These are phyloP conservation scores for Yamadazyma triangularis DNA, from an alignment of 1,139 yeast genomes.

Conservation along the genomic window DNA sequence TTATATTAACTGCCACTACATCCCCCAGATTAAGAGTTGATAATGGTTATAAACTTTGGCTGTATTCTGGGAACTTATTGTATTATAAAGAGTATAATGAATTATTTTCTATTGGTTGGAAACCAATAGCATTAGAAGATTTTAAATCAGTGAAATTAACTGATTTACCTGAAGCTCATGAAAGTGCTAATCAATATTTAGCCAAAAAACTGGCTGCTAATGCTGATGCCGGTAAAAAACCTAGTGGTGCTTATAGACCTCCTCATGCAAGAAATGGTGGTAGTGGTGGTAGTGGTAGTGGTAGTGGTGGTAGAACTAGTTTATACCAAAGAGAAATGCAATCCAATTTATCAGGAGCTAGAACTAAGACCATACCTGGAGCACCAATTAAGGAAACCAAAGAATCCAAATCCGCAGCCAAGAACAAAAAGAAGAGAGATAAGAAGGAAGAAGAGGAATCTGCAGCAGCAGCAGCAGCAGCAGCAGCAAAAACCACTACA, in stretches of 20 bases:
- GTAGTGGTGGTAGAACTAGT: conserved; percentile 41
- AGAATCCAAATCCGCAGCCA: conserved; percentile 62
- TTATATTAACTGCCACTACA: conserved; percentile 90
- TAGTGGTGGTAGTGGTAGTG: conserved; percentile 14
- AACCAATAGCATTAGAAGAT: conserved; percentile 59
- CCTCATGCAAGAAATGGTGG: conserved; percentile 79
- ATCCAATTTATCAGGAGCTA: conserved; percentile 15
- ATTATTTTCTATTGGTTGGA: conserved; percentile 80
- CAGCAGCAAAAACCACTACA: conserved; percentile 11
- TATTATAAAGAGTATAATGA: conserved; percentile 78
- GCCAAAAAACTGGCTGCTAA: conserved; percentile 39
- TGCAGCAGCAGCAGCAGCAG: too few species aligned
- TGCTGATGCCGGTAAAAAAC: conserved; percentile 44
- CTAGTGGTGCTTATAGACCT: conserved; percentile 89
- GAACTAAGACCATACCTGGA: conserved; percentile 14
- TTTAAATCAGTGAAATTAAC: conserved; percentile 55
- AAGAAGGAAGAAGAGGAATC: conserved; percentile 38
- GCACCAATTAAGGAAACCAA: conserved; percentile 19
- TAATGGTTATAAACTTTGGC: conserved; percentile 93
- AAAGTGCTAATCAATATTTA: conserved; percentile 56
- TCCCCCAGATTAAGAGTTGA: conserved; percentile 96
- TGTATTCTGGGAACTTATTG: conserved; percentile 77
- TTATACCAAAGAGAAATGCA: conserved; percentile 55
- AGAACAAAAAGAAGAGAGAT: conserved; percentile 78
- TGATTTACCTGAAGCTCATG: conserved; percentile 65